These are phyloP conservation scores for Gossypium aridum DNA, from an alignment of 441 rosid species.

Conservation along the genomic window DNA sequence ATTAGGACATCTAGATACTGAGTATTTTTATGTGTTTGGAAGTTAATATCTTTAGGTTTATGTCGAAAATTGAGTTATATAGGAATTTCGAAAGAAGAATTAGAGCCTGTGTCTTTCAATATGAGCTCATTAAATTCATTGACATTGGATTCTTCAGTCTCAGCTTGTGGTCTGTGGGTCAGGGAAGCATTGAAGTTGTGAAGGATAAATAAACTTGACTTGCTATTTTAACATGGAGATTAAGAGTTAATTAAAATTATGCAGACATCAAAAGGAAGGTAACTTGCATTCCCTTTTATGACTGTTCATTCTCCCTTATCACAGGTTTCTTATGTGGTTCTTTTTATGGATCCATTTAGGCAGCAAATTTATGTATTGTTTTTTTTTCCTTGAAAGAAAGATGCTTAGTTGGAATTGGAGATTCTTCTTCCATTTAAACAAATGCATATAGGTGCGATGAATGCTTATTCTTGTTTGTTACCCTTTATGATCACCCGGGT, in stretches of 20 bases:
- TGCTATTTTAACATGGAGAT: constrained; percentile 7
- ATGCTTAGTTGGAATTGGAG: not conserved
- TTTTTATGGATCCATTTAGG: not conserved
- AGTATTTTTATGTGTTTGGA: too few relatives aligned
- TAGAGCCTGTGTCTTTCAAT: not conserved
- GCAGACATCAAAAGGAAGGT: constrained; percentile 89
- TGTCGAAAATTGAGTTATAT: too few relatives aligned
- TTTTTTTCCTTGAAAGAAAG: not conserved
- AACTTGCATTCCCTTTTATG: constrained; percentile 22
- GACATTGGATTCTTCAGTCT: constrained; percentile 50
- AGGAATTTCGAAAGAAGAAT: too few relatives aligned
- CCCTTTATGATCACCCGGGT: constrained; percentile 8
- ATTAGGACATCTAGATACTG: too few relatives aligned
- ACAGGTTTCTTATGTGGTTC: constrained; percentile 12
- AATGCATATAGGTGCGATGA: constrained; percentile 3
- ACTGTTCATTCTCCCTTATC: not conserved
- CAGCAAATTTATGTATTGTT: too few relatives aligned
- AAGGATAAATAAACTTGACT: constrained; percentile 23
- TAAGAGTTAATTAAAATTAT: constrained; percentile 36
- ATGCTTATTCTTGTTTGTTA: constrained; percentile 9
- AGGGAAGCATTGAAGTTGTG: constrained; percentile 48
- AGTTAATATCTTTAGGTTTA: too few relatives aligned
- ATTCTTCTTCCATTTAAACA: constrained; percentile 4
- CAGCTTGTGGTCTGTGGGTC: constrained; percentile 52
- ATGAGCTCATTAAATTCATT: not conserved